A percentile compares a stretch with the other conserved stretches of the same genome.
phyloP scores from a whole-genome alignment of 192 early-diverging fungal genomes.

The Glomus cerebriforme region DNA sequence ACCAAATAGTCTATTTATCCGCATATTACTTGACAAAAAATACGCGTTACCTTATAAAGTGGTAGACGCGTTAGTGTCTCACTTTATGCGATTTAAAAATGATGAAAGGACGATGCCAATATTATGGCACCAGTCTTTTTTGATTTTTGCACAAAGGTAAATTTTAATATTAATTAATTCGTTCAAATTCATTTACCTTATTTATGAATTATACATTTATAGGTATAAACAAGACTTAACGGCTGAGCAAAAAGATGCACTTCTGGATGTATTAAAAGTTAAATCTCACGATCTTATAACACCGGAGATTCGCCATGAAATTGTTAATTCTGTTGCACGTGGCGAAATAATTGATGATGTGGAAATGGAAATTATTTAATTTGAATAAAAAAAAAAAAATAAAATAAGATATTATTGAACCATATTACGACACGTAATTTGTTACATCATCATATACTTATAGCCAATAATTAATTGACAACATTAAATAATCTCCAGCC shows the following conservation, averaged over 20 bases:
- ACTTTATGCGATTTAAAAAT: slow-evolving; percentile 89
- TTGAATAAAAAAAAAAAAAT: no score
- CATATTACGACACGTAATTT: neutral
- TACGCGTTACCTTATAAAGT: slow-evolving; percentile 98
- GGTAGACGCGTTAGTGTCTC: slow-evolving; percentile 93
- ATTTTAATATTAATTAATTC: neutral
- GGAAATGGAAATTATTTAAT: slow-evolving; percentile 41
- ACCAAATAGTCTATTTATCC: slow-evolving; percentile 92
- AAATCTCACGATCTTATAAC: slow-evolving; percentile 84
- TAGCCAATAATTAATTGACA: slow-evolving; percentile 12
- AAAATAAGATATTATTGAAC: neutral
- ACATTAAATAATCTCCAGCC: neutral
- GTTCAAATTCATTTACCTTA: neutral
- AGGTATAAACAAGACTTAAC: slow-evolving; percentile 96
- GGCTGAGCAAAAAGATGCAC: slow-evolving; percentile 89
- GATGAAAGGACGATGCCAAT: slow-evolving; percentile 87
- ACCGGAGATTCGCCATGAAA: slow-evolving; percentile 92
- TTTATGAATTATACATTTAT: slow-evolving; percentile 4
- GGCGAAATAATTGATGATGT: slow-evolving; percentile 64
- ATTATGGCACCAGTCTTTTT: slow-evolving; percentile 95
- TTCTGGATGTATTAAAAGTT: slow-evolving; percentile 78
- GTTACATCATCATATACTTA: neutral
- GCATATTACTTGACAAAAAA: slow-evolving; percentile 96
- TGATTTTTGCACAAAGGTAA: slow-evolving; percentile 91
- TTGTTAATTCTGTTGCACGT: slow-evolving; percentile 70